Evolutionary conservation across 164 flowering plant species (phyloP).

Genomic region (Vitis cinerea): DNA sequence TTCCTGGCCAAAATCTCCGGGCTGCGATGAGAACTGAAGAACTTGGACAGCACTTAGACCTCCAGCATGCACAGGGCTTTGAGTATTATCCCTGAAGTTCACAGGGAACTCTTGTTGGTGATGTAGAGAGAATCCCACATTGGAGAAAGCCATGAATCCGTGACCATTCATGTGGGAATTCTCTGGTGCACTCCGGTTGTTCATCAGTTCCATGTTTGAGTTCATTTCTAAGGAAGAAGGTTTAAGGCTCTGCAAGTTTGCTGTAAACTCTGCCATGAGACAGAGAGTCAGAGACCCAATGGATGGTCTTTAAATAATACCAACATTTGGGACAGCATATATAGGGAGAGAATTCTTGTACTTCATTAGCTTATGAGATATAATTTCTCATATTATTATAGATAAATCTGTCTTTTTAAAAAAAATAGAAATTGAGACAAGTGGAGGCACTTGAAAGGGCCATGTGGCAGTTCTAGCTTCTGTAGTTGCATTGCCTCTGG

Average conservation of each 20-base stretch:
- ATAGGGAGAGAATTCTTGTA: too few species aligned
- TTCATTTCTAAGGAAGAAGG: conserved; percentile 31
- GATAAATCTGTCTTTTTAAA: too few species aligned
- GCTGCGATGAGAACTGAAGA: conserved; percentile 11
- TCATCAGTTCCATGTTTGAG: conserved; percentile 32
- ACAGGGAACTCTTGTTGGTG: conserved; percentile 17
- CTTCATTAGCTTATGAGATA: too few species aligned
- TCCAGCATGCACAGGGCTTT: conserved; percentile 6
- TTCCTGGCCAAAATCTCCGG: conserved; percentile 12
- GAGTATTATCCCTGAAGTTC: conserved; percentile 15
- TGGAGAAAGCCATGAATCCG: conserved; percentile 22
- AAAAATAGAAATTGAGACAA: too few species aligned
- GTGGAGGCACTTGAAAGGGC: too few species aligned
- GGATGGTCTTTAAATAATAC: too few species aligned
- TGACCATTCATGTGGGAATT: conserved; percentile 19
- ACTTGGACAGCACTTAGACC: conserved; percentile 13
- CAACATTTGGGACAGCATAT: too few species aligned
- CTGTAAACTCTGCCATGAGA: conserved; percentile 29
- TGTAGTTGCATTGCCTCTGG: too few species aligned
- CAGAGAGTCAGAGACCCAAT: not conserved
- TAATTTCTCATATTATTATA: too few species aligned
- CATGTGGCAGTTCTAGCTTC: too few species aligned
- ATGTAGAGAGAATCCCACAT: conserved; percentile 19
- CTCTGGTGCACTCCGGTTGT: conserved; percentile 24
- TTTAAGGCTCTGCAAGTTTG: conserved; percentile 29